Conservation (phyloP, 495 filamentous ascomycete genomes). For the Penicillium samsonianum region DNA sequence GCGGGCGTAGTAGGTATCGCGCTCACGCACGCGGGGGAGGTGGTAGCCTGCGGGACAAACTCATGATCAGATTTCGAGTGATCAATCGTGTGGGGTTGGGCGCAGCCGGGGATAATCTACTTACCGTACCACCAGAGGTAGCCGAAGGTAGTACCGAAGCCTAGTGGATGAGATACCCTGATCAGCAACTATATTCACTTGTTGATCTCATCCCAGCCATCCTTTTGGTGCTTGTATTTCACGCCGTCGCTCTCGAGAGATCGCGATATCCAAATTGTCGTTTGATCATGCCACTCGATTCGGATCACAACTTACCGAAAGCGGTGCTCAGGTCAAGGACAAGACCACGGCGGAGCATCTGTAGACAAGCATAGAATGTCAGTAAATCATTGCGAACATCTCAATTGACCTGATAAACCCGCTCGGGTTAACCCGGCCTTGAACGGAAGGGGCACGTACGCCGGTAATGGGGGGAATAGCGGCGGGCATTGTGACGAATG, state of each 20-base stretch:
- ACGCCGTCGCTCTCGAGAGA: not conserved
- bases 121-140: constrained; percentile 83
- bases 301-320: constrained; percentile 58
- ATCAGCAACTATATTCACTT: constrained; percentile 10
- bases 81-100: constrained; percentile 1
- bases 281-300: constrained; percentile 26
- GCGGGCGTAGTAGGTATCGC: constrained; percentile 75
- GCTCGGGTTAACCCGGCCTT: constrained; percentile 28
- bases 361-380: constrained; percentile 11
- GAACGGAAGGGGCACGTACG: constrained; percentile 41
- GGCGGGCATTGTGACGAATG: constrained; percentile 44
- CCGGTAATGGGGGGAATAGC: constrained; percentile 51
- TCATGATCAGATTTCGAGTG: not conserved
- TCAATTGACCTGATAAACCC: constrained; percentile 17
- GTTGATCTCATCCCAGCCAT: not conserved
- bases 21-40: constrained; percentile 71
- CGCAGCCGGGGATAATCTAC: constrained; percentile 36
- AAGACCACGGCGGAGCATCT: constrained; percentile 73
- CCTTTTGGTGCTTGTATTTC: not conserved
- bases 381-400: constrained; percentile 7
- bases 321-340: constrained; percentile 79
- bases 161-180: constrained; percentile 33
- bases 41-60: constrained; percentile 62
- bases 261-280: constrained; percentile 13
- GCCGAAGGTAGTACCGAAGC: constrained; percentile 69